A percentile compares a stretch with the other conserved stretches of the same genome.
Evolutionary conservation across 1,284 basidiomycete species (phyloP).

Genomic region (Cryptococcus sp.): DNA sequence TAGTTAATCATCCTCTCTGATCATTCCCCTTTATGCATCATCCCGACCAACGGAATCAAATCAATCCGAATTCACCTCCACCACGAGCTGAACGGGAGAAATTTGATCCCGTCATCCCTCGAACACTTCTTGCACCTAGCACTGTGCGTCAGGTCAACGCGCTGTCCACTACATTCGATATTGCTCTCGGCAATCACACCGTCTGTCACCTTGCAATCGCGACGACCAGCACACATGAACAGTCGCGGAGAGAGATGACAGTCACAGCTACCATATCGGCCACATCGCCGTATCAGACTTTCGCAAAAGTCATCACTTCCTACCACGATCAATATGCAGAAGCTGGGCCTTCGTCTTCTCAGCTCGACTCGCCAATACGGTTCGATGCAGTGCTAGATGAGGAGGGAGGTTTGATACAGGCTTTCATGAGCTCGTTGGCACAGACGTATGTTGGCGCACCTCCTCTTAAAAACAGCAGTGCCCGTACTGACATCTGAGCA

Average conservation of each 20-base stretch:
- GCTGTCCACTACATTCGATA: no score
- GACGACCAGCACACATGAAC: background rate
- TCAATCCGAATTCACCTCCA: no score
- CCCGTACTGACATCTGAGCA: background rate
- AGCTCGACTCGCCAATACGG: constrained; percentile 42
- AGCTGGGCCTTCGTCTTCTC: constrained; percentile 41
- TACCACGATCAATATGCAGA: constrained; percentile 46
- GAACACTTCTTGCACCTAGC: no score
- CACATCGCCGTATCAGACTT: constrained; percentile 32
- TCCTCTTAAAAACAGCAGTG: background rate
- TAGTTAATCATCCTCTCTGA: no score
- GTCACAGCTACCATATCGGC: no score
- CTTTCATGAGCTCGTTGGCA: constrained; percentile 39
- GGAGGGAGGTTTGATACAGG: constrained; percentile 36
- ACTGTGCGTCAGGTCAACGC: no score
- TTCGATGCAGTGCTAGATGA: constrained; percentile 45
- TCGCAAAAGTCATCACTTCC: constrained; percentile 39
- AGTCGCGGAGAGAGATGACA: background rate
- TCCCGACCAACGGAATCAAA: no score
- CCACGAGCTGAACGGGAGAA: no score
- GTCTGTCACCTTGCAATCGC: background rate
- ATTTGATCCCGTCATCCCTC: no score
- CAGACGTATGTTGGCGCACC: constrained; percentile 29
- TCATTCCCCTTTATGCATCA: no score
- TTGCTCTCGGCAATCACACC: no score